Evolutionary conservation across 2,329 filamentous ascomycete genomes (phyloP), one percentile per base, ranked within the genome.

Genomic region (Xylaria sp.): DNA sequence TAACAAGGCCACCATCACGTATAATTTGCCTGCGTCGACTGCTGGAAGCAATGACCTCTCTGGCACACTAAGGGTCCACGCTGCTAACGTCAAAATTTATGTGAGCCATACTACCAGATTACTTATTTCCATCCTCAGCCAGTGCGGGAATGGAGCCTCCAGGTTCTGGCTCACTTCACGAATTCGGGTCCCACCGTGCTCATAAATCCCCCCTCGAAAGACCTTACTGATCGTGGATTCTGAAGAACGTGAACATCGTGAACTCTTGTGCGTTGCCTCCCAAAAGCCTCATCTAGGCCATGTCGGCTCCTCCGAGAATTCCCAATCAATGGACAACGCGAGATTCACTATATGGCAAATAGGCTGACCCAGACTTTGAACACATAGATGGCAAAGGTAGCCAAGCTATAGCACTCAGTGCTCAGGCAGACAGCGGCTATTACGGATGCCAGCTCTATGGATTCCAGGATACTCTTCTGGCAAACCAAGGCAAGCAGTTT

Each of bases 1-100:
- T 57, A 90, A 90, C 75, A 77, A 79, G 31, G 88, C 87, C 21
- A 88, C 80, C 63, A 78, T 84, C 63, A 78, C 77, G 0, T 77
- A 79, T 33, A 74, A 72, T 41, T 75, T 77, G 56, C 78, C 77
- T 62, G 83, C 85, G 51, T 78, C 80, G 17, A 74, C 80, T 57
- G 77, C 77, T 0, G 65, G 79, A 40, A 81, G 72, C 67, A 84
- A 89, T 64, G 87, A 89, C 64, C 71, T 73, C 60, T 87, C 78
- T 1, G 80, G 75, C 1, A 81, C 80, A 0, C 73, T 83, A 27
- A 72, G 78, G 9, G 76, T 81, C 25, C 76, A 78, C 67, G 79
- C 82, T 0, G 70, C 73, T 4, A 80, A 84, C 67, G 80, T 88
- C 60, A 83, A 82, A 66, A 75, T 88, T 17, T 90, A 89, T 77